Base-by-base conservation (phyloP, 2,329 filamentous ascomycete genomes). In the Pyricularia grisea region DNA sequence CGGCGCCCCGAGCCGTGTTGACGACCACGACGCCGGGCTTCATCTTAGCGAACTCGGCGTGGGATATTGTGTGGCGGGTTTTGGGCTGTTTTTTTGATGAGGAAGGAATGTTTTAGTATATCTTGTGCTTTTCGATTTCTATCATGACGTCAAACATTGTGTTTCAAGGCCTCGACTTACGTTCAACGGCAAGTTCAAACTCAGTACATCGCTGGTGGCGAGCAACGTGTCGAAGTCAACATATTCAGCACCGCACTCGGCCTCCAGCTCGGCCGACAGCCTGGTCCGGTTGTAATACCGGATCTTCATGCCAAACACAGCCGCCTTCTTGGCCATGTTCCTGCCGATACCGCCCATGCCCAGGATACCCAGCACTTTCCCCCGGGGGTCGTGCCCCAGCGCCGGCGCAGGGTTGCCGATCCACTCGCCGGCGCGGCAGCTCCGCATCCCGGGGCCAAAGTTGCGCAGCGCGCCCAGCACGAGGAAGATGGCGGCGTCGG, bases 321-420 rank as follows among this genome's bases (percentile, higher is more conserved):
- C 42, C 72, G 63, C 74, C 72, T 89, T 90, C 66, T 83, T 84
- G 65, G 88, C 90, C 30, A 92, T 83, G 55, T 81, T 81, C 72
- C 84, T 84, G 2, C 88, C 87, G 70, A 90, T 88, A 70, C 88
- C 87, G 4, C 90, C 90, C 2, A 93, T 82, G 0, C 90, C 90
- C 31, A 93, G 84, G 36, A 93, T 83, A 0, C 89, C 90, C 0
- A 93, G 81, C 0, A 80, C 79, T 67, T 86, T 84, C 10, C 83
- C 82, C 23, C 85, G 84, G 23, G 66, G 66, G 11, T 55, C 36
- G 27, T 28, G 66, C 3, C 33, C 33, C n/a, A 67, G 50, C 69
- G 23, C 65, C 27, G 20, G 42, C 20, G 7, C 33, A 11, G 28
- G 31, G 6, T 25, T 42, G 10, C 28, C 64, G 4, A 17, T 25